phyloP scores from a whole-genome alignment of 768 basidiomycete species.

The Hericium alpestre region DNA sequence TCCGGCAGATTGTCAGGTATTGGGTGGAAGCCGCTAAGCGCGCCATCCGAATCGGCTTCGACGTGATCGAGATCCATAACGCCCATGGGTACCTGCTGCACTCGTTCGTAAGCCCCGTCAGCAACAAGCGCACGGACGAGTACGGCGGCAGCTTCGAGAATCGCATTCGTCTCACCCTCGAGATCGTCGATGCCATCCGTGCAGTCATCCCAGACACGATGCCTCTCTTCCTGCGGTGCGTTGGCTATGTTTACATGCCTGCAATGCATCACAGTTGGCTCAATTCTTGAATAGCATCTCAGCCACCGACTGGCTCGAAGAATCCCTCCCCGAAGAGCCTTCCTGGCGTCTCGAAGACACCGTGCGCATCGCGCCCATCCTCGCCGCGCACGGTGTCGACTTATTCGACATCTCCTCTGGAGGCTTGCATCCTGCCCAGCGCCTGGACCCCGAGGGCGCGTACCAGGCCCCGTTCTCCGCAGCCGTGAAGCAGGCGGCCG shows the following conservation, averaged over 20 bases:
- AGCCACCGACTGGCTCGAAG: conserved; percentile 66
- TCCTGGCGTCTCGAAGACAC: conserved; percentile 67
- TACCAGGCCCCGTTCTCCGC: conserved; percentile 51
- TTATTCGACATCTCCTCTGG: conserved; percentile 64
- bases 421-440: conserved; percentile 39
- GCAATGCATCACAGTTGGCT: conserved; percentile 1
- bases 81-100: conserved; percentile 18
- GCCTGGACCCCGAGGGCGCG: conserved; percentile 15
- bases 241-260: background rate
- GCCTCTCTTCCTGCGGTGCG: conserved; percentile 67
- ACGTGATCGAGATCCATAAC: conserved; percentile 17
- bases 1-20: conserved; percentile 28
- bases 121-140: conserved; percentile 34
- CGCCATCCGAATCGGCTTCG: conserved; percentile 16
- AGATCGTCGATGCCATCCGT: conserved; percentile 56
- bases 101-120: conserved; percentile 30
- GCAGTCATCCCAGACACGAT: conserved; percentile 45
- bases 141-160: conserved; percentile 43
- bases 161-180: conserved; percentile 45
- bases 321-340: conserved; percentile 43
- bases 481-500: conserved; percentile 37
- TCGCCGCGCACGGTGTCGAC: conserved; percentile 62
- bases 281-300: conserved; percentile 35
- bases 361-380: conserved; percentile 44
- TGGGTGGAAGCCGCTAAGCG: conserved; percentile 23